Conservation (phyloP, 2,329 filamentous ascomycete genomes). For the Aspergillus udagawae region DNA sequence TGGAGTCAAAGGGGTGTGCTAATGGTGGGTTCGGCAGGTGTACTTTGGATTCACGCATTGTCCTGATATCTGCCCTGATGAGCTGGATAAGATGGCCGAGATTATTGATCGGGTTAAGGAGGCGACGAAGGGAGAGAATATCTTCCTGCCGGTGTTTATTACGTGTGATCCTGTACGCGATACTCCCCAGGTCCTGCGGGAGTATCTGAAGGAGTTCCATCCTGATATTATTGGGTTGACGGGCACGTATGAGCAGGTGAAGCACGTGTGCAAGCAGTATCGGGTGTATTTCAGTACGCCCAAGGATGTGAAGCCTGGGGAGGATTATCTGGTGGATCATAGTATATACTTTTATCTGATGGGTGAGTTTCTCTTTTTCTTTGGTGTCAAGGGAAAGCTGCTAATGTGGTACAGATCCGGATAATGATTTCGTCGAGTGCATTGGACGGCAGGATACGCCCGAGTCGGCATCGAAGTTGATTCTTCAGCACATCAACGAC, state of each 20-base stretch:
- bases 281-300: slow-evolving; percentile 97
- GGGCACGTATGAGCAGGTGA: slow-evolving; percentile 89
- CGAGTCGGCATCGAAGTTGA: slow-evolving; percentile 76
- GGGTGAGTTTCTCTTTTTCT: slow-evolving; percentile 50
- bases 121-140: slow-evolving; percentile 32
- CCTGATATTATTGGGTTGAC: slow-evolving; percentile 80
- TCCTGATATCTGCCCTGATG: slow-evolving; percentile 97
- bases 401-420: slow-evolving; percentile 61
- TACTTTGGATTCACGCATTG: slow-evolving; percentile 99
- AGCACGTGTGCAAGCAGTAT: slow-evolving; percentile 91
- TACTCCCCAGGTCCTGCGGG: slow-evolving; percentile 75
- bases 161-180: slow-evolving; percentile 94
- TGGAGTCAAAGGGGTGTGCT: not conserved
- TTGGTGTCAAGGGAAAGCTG: not conserved
- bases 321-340: slow-evolving; percentile 97
- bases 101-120: slow-evolving; percentile 71
- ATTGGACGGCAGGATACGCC: slow-evolving; percentile 92
- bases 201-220: slow-evolving; percentile 90
- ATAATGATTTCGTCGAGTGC: slow-evolving; percentile 96
- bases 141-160: slow-evolving; percentile 79
- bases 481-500: slow-evolving; percentile 78
- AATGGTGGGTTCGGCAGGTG: slow-evolving; percentile 51
- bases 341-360: slow-evolving; percentile 99
- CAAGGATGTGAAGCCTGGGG: slow-evolving; percentile 77
- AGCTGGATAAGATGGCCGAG: slow-evolving; percentile 97